Base-by-base conservation (phyloP, 495 filamentous ascomycete species). In the Thermothielavioides terrestris region DNA sequence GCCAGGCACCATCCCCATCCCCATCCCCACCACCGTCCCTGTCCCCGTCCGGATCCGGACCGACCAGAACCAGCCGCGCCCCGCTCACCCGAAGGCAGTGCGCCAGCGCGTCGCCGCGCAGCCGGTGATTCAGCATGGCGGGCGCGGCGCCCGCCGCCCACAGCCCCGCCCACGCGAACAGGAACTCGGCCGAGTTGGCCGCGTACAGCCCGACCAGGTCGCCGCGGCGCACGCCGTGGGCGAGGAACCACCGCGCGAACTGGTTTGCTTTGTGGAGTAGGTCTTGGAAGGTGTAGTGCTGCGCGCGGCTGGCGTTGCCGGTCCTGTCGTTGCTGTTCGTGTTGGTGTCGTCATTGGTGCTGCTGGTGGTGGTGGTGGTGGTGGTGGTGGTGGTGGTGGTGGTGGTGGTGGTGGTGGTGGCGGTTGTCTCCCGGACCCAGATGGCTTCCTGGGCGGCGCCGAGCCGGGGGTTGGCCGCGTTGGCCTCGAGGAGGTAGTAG, bases 161-260 rank as follows among this genome's bases (percentile, higher is more conserved):
- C n/a, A 77, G 55, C 7, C 68, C 72, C 20, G 73, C 55, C 68
- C 69, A 72, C n/a, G 71, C 44, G 35, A 74, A 57, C 26, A 88
- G 58, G 59, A 87, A 88, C 58, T 89, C 85, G 46, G 57, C 74
- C 7, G 75, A 73, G 57, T 89, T 91, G 48, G 72, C 73, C 58
- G 89, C 71, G 64, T 82, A 88, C 48, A 89, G 74, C 4, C 74
- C 77, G 0, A 88, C 81, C 2, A 88, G 65, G 7, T 88, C 78
- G n/a, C 78, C 78, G 1, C 77, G 77, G 56, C 74, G 59, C 17
- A 89, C 76, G 7, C 81, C 81, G 25, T 76, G 64, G 1, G 72
- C 61, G 11, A 79, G 65, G 58, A 83, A 85, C 68, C 75, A 89
- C 44, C 80, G 70, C 1, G 75, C 85, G 51, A 82, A 87, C 51